Conservation (phyloP, 495 filamentous ascomycete genomes). For the Hamigera avellanea region DNA sequence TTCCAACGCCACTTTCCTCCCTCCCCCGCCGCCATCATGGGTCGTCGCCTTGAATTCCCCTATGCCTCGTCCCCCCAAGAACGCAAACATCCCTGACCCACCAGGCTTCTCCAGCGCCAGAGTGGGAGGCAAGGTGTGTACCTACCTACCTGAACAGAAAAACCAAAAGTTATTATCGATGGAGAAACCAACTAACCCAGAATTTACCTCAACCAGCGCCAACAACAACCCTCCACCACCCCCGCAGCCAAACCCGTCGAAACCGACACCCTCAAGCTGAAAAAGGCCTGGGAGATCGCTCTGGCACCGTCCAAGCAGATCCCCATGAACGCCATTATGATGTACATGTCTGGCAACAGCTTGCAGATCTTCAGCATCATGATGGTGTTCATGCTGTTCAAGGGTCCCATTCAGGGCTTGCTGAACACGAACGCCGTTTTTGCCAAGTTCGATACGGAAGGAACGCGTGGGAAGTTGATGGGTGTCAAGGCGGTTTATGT, state of each 20-base stretch:
- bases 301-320: constrained; percentile 88
- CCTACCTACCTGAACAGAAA: too few relatives aligned
- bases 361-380: constrained; percentile 99
- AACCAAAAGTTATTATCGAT: constrained; percentile 3
- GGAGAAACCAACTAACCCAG: neutral
- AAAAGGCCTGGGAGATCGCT: constrained; percentile 98
- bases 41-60: constrained; percentile 62
- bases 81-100: constrained; percentile 63
- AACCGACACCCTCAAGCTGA: constrained; percentile 89
- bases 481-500: constrained; percentile 80
- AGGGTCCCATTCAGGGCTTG: constrained; percentile 82
- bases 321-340: constrained; percentile 98
- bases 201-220: constrained; percentile 22
- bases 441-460: constrained; percentile 75
- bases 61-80: constrained; percentile 41
- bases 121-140: constrained; percentile 15
- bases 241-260: constrained; percentile 46
- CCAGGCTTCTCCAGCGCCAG: constrained; percentile 64
- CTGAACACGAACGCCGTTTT: constrained; percentile 70
- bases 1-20: constrained; percentile 19
- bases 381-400: constrained; percentile 99
- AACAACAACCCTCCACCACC: constrained; percentile 20
- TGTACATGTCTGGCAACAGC: constrained; percentile 99
- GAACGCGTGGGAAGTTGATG: constrained; percentile 57
- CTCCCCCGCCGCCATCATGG: constrained; percentile 64